Conservation (phyloP, 331 rosid genomes). For the Saraca asoca region DNA sequence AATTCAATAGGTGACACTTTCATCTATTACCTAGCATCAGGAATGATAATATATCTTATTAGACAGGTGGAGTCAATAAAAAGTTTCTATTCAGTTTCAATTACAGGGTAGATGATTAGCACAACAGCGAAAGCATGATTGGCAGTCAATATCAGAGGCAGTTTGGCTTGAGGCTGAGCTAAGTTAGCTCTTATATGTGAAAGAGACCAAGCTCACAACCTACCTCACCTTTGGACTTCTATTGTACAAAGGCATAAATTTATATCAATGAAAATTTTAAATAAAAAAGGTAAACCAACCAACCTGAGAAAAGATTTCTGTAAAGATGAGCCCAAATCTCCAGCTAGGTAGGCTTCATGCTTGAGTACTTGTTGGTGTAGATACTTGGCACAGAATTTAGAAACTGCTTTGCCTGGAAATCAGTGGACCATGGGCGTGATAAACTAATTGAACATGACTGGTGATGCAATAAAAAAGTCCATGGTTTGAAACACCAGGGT, state of each 20-base stretch:
- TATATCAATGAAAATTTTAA: constrained; percentile 32
- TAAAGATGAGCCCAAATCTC: constrained; percentile 70
- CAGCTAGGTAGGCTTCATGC: constrained; percentile 72
- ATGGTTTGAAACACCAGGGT: too few species aligned
- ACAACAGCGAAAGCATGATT: constrained; percentile 27
- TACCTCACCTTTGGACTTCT: constrained; percentile 28
- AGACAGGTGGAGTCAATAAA: background rate
- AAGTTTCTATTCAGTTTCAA: background rate
- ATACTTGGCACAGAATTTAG: constrained; percentile 92
- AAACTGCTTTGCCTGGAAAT: constrained; percentile 86
- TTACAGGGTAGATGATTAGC: constrained; percentile 17
- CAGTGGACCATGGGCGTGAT: constrained; percentile 1
- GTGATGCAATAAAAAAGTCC: too few species aligned
- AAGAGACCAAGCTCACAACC: constrained; percentile 26
- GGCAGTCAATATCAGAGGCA: background rate
- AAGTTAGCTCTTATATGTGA: constrained; percentile 26
- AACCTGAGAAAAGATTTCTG: constrained; percentile 86
- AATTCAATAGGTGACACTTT: constrained; percentile 5
- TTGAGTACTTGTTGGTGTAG: constrained; percentile 80
- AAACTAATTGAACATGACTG: too few species aligned
- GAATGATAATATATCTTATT: background rate
- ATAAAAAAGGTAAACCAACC: constrained; percentile 26
- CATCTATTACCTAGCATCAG: constrained; percentile 18
- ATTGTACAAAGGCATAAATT: constrained; percentile 27
- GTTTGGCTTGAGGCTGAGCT: constrained; percentile 21